Conservation (phyloP, 257 asterid genomes). For the Forsythia viridissima region DNA sequence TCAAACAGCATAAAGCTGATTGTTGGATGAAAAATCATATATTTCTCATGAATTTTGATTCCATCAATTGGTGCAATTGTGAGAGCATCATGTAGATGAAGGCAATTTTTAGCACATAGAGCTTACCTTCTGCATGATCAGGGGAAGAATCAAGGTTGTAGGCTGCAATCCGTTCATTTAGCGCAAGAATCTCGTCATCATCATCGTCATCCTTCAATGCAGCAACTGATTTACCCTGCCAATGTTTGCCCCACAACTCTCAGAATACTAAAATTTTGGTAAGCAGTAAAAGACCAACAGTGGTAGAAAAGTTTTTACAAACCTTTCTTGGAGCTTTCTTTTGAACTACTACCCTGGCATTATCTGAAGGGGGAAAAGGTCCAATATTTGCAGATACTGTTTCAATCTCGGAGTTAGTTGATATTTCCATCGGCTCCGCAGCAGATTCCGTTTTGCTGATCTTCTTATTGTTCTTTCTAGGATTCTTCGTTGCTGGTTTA, state of each 20-base stretch:
- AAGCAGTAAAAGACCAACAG: background rate
- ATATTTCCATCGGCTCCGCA: slow-evolving; percentile 58
- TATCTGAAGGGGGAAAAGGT: slow-evolving; percentile 32
- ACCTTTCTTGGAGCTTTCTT: slow-evolving; percentile 89
- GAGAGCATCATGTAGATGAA: background rate
- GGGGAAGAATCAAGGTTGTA: slow-evolving; percentile 90
- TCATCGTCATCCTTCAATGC: slow-evolving; percentile 32
- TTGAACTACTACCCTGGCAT: slow-evolving; percentile 46
- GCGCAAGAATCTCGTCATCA: slow-evolving; percentile 58
- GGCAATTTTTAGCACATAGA: background rate
- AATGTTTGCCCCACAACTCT: background rate
- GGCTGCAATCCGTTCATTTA: slow-evolving; percentile 80
- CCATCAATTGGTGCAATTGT: background rate
- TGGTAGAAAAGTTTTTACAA: background rate
- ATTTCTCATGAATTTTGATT: background rate
- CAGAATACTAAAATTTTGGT: background rate
- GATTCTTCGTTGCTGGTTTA: slow-evolving; percentile 43
- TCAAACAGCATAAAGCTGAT: background rate
- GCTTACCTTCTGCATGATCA: slow-evolving; percentile 61
- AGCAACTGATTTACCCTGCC: slow-evolving; percentile 48
- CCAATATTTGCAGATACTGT: slow-evolving; percentile 21
- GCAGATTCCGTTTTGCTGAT: slow-evolving; percentile 45
- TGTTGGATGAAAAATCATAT: background rate
- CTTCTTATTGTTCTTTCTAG: slow-evolving; percentile 56
- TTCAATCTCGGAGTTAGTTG: slow-evolving; percentile 42